phyloP scores from a whole-genome alignment of 2,329 filamentous ascomycete genomes.

The Penicillium olsonii region DNA sequence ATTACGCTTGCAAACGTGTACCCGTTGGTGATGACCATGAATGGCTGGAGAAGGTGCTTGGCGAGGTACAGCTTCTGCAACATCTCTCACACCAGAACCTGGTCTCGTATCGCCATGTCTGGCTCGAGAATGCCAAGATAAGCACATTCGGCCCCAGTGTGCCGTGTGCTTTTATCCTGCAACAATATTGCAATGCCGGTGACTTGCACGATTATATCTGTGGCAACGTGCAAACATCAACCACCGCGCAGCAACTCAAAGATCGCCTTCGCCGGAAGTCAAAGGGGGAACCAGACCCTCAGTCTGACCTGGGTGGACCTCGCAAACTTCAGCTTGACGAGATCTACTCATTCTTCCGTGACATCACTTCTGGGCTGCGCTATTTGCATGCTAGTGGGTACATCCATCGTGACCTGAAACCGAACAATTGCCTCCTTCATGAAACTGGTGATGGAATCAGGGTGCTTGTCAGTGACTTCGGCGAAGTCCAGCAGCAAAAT shows the following conservation, averaged over 20 bases:
- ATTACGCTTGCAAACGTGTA: slow-evolving; percentile 95
- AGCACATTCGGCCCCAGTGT: slow-evolving; percentile 87
- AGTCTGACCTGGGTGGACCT: slow-evolving; percentile 53
- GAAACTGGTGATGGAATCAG: slow-evolving; percentile 68
- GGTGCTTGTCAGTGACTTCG: slow-evolving; percentile 95
- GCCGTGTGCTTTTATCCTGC: slow-evolving; percentile 92
- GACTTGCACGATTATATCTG: slow-evolving; percentile 87
- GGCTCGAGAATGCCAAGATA: slow-evolving; percentile 86
- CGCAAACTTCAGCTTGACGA: slow-evolving; percentile 75
- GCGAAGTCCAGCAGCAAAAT: slow-evolving; percentile 87
- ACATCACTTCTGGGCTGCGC: slow-evolving; percentile 87
- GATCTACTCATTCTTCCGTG: slow-evolving; percentile 94
- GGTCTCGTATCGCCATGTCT: slow-evolving; percentile 95
- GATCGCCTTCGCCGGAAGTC: slow-evolving; percentile 81
- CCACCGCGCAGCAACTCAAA: slow-evolving; percentile 82
- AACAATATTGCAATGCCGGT: slow-evolving; percentile 95
- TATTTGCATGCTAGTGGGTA: slow-evolving; percentile 90
- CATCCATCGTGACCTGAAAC: slow-evolving; percentile 94
- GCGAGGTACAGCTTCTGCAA: slow-evolving; percentile 90
- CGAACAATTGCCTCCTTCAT: slow-evolving; percentile 90
- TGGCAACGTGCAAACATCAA: slow-evolving; percentile 61
- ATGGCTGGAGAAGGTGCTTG: slow-evolving; percentile 91
- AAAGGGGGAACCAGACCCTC: slow-evolving; percentile 70
- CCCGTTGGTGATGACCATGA: slow-evolving; percentile 92
- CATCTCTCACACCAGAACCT: slow-evolving; percentile 91